These are phyloP conservation scores for Chlamydomonas applanata DNA, from an alignment of 139 green algal species.

Conservation along the genomic window DNA sequence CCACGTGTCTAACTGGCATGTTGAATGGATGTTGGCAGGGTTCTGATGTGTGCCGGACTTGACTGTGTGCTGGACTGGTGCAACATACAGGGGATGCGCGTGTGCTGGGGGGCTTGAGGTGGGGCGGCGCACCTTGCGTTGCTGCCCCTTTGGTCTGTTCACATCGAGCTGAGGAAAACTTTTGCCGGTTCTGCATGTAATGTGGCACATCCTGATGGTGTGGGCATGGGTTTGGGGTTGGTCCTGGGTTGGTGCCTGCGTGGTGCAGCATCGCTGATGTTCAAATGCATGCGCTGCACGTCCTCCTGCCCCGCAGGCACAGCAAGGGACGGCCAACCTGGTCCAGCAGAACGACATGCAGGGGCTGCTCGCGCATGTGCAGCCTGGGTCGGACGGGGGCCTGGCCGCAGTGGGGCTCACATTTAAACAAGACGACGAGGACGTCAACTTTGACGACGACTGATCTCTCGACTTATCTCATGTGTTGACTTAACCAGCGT, in stretches of 20 bases:
- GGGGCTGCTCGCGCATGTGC: neutral
- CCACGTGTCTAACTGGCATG: no score
- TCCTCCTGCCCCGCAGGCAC: neutral
- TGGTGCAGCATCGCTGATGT: neutral
- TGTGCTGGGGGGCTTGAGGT: neutral
- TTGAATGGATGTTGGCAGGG: neutral
- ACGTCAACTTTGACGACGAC: constrained; percentile 31
- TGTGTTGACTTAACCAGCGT: no score
- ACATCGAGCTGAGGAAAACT: neutral
- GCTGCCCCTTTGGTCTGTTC: no score
- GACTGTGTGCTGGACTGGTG: neutral
- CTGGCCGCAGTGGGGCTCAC: constrained; percentile 19
- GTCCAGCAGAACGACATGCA: constrained; percentile 20
- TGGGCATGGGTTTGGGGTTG: neutral
- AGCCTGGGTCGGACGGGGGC: neutral
- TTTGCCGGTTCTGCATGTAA: neutral
- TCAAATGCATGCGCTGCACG: neutral
- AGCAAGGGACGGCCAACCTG: constrained; percentile 34
- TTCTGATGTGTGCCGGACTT: no score
- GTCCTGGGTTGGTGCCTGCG: neutral
- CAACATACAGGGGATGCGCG: neutral
- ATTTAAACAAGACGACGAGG: constrained; percentile 19
- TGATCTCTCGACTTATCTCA: no score
- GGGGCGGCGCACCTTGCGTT: no score
- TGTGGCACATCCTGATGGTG: constrained; percentile 1